Conservation (phyloP, 805 yeast genomes). For the Ogataea saltuana region DNA sequence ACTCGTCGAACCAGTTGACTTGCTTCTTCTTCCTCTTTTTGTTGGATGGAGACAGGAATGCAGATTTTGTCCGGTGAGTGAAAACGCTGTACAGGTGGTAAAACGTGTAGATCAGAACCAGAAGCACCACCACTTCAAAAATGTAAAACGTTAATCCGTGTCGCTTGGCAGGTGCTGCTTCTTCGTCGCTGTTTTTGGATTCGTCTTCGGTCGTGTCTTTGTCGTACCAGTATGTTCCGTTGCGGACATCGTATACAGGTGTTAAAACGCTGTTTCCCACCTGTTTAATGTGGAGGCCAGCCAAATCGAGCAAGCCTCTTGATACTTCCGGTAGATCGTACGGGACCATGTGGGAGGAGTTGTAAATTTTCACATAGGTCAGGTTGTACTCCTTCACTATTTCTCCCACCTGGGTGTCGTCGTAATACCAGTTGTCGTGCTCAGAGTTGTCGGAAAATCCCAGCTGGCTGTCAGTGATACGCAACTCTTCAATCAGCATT, state of each 20-base stretch:
- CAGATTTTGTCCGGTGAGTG: slow-evolving; percentile 21
- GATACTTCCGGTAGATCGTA: slow-evolving; percentile 71
- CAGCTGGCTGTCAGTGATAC: slow-evolving; percentile 57
- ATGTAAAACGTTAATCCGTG: slow-evolving; percentile 24
- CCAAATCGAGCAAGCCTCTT: slow-evolving; percentile 65
- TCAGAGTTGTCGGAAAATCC: slow-evolving; percentile 46
- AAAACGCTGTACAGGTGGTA: slow-evolving; percentile 29
- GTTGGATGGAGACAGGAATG: slow-evolving; percentile 25
- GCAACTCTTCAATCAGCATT: slow-evolving; percentile 56
- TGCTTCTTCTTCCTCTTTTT: slow-evolving; percentile 33
- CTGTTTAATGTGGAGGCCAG: slow-evolving; percentile 36
- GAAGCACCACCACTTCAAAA: slow-evolving; percentile 27
- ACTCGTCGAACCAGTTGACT: slow-evolving; percentile 38
- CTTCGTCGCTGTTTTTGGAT: slow-evolving; percentile 1
- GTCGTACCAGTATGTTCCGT: slow-evolving; percentile 14
- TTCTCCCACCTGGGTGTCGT: slow-evolving; percentile 40
- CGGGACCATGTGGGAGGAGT: slow-evolving; percentile 94
- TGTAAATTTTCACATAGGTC: slow-evolving; percentile 69
- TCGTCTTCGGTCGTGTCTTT: slow-evolving; percentile 7
- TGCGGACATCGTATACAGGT: slow-evolving; percentile 29
- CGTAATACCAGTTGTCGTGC: slow-evolving; percentile 44
- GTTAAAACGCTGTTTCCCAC: slow-evolving; percentile 25
- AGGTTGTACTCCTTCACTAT: slow-evolving; percentile 61
- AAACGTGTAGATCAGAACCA: slow-evolving; percentile 24
- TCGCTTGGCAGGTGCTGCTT: slow-evolving; percentile 1